These are phyloP conservation scores for Rhodotorula sp. DNA, from an alignment of 1,284 basidiomycete genomes.

Conservation along the genomic window DNA sequence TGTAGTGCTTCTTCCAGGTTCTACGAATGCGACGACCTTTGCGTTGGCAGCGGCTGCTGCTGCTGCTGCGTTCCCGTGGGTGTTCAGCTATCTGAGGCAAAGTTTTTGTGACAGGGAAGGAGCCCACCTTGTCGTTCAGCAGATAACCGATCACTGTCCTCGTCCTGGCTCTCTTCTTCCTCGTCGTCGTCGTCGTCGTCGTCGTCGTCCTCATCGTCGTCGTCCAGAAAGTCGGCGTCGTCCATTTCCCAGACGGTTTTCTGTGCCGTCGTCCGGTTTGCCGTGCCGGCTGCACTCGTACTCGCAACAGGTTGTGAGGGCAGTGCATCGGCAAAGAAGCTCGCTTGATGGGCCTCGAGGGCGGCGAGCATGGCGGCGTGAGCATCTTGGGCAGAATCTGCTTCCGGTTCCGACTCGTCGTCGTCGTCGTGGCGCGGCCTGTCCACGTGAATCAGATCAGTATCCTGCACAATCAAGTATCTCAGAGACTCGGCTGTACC, in stretches of 20 bases:
- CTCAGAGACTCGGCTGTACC: not conserved
- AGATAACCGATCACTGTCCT: not conserved
- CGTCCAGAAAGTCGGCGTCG: constrained; percentile 32
- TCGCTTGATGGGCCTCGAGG: constrained; percentile 28
- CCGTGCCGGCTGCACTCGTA: not conserved
- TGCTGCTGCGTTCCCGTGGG: too few relatives aligned
- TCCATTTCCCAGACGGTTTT: constrained; percentile 39
- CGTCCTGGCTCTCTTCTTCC: not conserved
- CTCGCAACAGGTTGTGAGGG: not conserved
- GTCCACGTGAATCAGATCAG: not conserved
- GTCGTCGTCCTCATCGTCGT: constrained; percentile 22
- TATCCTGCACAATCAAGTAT: not conserved
- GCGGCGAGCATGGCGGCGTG: constrained; percentile 17
- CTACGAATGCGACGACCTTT: constrained; percentile 29
- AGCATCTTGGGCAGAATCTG: constrained; percentile 2
- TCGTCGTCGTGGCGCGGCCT: not conserved
- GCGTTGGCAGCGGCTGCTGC: constrained; percentile 1
- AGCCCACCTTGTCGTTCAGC: not conserved
- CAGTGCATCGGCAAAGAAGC: constrained; percentile 2
- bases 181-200: constrained; percentile 14
- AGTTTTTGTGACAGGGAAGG: not conserved
- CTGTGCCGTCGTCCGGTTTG: not conserved
- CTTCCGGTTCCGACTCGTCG: not conserved
- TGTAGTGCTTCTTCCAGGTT: constrained; percentile 8
- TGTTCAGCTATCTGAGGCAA: too few relatives aligned